Evolutionary conservation across 1,284 basidiomycete genomes (phyloP).

Genomic region (Heterobasidion parviporum): DNA sequence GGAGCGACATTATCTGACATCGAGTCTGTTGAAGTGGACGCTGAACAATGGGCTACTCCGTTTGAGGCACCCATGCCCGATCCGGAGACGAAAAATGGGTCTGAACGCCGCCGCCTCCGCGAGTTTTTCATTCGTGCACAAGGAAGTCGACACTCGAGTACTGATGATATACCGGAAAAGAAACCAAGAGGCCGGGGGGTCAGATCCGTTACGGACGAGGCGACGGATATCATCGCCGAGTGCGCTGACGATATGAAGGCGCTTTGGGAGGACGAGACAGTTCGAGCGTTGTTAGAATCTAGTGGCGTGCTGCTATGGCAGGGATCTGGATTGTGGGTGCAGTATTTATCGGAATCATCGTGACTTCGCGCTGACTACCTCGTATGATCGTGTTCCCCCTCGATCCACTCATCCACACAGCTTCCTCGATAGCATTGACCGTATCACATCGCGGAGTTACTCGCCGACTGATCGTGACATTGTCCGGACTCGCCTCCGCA

Average conservation of each 20-base stretch:
- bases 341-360: too few relatives aligned
- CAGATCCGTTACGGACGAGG: constrained; percentile 25
- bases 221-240: constrained; percentile 41
- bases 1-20: constrained; percentile 36
- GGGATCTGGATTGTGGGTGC: constrained; percentile 56
- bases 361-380: not conserved
- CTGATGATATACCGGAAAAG: constrained; percentile 1
- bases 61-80: not conserved
- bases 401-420: constrained; percentile 19
- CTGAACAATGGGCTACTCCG: not conserved
- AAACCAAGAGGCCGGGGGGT: constrained; percentile 3
- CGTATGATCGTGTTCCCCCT: too few relatives aligned
- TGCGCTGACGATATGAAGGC: constrained; percentile 50
- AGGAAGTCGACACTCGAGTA: constrained; percentile 54
- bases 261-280: constrained; percentile 50
- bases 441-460: constrained; percentile 47
- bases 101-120: constrained; percentile 18
- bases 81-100: not conserved
- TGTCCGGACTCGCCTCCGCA: constrained; percentile 58
- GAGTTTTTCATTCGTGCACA: constrained; percentile 50
- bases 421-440: constrained; percentile 55
- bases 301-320: constrained; percentile 44
- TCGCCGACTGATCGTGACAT: constrained; percentile 59
- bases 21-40: not conserved
- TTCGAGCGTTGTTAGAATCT: constrained; percentile 40